Evolutionary conservation across 805 yeast species (phyloP).

Genomic region (Lachancea thermotolerans): DNA sequence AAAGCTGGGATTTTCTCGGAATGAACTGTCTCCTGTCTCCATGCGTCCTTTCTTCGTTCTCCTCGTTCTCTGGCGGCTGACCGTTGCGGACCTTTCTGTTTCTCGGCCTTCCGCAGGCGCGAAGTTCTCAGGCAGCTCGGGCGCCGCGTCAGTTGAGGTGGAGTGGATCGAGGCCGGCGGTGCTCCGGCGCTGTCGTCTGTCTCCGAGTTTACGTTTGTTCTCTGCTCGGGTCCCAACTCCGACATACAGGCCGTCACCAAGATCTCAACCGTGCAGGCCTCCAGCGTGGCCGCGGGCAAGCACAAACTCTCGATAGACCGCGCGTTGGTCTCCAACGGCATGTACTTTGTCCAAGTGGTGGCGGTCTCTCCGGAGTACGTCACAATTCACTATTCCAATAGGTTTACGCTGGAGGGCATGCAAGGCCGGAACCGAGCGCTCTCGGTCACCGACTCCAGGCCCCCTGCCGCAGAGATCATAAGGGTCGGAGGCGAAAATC

Average conservation of each 20-base stretch:
- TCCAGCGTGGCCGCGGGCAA: constrained; percentile 28
- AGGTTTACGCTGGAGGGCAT: constrained; percentile 64
- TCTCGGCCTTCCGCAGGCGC: constrained; percentile 10
- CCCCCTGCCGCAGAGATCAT: constrained; percentile 33
- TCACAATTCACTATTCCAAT: constrained; percentile 58
- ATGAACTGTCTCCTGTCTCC: too few relatives aligned
- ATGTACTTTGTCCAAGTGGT: constrained; percentile 63
- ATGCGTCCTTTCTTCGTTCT: too few relatives aligned
- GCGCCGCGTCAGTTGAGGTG: constrained; percentile 20
- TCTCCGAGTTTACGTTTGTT: constrained; percentile 42
- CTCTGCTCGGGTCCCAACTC: constrained; percentile 65
- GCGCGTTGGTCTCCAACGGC: constrained; percentile 52
- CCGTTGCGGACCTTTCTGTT: constrained; percentile 9
- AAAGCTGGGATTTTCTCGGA: too few relatives aligned
- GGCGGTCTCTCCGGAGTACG: constrained; percentile 38
- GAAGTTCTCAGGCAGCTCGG: constrained; percentile 14
- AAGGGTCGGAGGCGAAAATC: constrained; percentile 7
- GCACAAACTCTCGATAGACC: constrained; percentile 37
- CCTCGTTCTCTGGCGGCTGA: too few relatives aligned
- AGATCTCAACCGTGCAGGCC: constrained; percentile 30
- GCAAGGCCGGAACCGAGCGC: constrained; percentile 53
- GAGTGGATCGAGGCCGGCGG: constrained; percentile 52
- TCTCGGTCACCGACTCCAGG: constrained; percentile 30
- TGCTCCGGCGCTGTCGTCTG: constrained; percentile 39
- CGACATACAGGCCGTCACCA: constrained; percentile 37